Base-by-base conservation (phyloP, 1,139 yeast genomes). In the Lodderomyces beijingensis region DNA sequence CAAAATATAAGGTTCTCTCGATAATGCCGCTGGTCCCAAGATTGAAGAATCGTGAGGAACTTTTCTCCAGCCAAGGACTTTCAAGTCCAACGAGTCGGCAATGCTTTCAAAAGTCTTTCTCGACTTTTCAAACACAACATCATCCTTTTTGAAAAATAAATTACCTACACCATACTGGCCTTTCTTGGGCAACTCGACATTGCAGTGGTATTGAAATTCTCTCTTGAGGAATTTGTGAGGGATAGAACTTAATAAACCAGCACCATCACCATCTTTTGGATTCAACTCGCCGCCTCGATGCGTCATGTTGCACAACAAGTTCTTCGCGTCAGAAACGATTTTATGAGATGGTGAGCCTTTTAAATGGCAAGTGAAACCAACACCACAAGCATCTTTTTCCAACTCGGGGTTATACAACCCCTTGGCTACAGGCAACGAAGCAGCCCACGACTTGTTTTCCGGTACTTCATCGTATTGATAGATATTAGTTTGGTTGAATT, bases 361-460 rank as follows among this genome's bases (percentile, higher is more conserved):
- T 64, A 89, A 83, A 65, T 89, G 88, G 60, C 96, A 87, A 31
- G 95, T 86, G 62, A 91, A 91, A 41, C 97, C 97, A 36, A 91
- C 98, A 66, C 98, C 98, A 72, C 98, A 91, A 31, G 97, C 96
- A 53, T 91, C 98, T 54, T 88, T 87, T 59, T 91, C 98, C 46
- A 72, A 76, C 41, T 85, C 94, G 4, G 97, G 98, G 58, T 91
- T 87, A 60, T 91, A 91, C 35, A 91, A 77, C 29, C 96, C 98
- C 59, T 88, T 81, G 47, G 82, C 79, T 29, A 77, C 73, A 29
- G 98, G 98, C 42, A 91, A 70, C 7, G 91, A 73, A 29, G 85
- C 77, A 15, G 96, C 96, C 96, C 97, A 91, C 8, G 95, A 83
- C 49, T 67, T 77, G 67, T 88, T 84, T 47, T 77, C 81, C 25